Percentiles rank a stretch among this genome's conserved stretches.
These are phyloP conservation scores for Naganishia randhawae DNA, from an alignment of 768 basidiomycete species.

Conservation along the genomic window DNA sequence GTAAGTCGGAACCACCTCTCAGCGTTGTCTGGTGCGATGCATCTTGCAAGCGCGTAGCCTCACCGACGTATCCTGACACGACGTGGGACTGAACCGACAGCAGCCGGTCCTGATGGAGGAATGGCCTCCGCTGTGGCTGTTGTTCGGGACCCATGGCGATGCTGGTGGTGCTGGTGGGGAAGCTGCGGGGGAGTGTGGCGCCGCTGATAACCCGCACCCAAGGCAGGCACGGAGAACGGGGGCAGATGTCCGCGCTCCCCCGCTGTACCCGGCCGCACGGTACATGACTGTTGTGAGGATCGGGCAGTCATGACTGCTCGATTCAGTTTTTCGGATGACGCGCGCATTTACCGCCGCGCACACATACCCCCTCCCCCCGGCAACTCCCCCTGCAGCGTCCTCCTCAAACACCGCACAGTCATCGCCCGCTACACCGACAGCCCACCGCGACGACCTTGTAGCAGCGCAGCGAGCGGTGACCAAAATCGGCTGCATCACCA, in stretches of 20 bases:
- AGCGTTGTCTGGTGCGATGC: neutral
- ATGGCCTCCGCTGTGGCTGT: neutral
- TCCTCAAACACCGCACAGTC: too few species aligned
- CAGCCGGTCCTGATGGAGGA: conserved; percentile 56
- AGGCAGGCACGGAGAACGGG: too few species aligned
- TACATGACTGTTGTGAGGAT: conserved; percentile 3
- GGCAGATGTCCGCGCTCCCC: too few species aligned
- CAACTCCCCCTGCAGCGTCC: too few species aligned
- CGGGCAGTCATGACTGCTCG: conserved; percentile 11
- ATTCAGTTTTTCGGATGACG: neutral
- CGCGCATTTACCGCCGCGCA: too few species aligned
- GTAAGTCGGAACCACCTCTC: neutral
- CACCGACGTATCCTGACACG: conserved; percentile 84
- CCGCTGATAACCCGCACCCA: neutral
- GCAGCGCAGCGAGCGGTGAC: too few species aligned
- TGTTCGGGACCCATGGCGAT: neutral
- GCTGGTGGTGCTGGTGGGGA: too few species aligned
- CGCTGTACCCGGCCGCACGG: neutral
- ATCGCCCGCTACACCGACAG: too few species aligned
- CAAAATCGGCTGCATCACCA: too few species aligned
- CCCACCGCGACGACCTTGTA: too few species aligned
- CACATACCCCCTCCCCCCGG: too few species aligned
- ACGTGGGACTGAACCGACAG: conserved; percentile 93
- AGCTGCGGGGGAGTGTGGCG: too few species aligned
- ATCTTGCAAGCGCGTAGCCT: conserved; percentile 25